Conservation (phyloP, 2,329 filamentous ascomycete genomes). For the Paraphaeosphaeria minitans region DNA sequence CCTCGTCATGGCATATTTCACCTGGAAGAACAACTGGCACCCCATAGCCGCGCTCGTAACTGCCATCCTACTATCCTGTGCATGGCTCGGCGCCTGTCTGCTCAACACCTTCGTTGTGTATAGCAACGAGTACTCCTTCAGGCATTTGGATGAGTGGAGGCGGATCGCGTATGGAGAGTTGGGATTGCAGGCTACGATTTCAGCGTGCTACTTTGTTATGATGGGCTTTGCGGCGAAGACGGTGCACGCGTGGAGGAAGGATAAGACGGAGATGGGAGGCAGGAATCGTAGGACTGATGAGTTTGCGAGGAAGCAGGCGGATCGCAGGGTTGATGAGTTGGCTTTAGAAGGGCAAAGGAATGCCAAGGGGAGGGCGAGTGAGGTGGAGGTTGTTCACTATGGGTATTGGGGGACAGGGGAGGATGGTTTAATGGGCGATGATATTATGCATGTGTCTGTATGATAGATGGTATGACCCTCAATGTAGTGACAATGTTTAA, state of each 20-base stretch:
- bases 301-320: background rate
- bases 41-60: constrained; percentile 12
- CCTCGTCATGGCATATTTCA: background rate
- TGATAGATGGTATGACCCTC: background rate
- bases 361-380: background rate
- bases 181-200: constrained; percentile 5
- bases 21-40: constrained; percentile 7
- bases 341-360: background rate
- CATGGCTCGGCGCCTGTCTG: background rate
- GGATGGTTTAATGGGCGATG: background rate
- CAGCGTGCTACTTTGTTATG: constrained; percentile 8
- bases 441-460: background rate
- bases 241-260: constrained; percentile 11
- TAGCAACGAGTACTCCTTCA: constrained; percentile 8
- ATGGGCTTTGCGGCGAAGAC: constrained; percentile 11
- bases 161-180: constrained; percentile 4
- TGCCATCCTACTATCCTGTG: background rate
- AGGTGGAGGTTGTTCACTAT: background rate
- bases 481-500: background rate
- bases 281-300: background rate
- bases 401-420: background rate
- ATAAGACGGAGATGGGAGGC: background rate
- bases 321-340: constrained; percentile 1
- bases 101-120: background rate
- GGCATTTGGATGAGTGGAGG: constrained; percentile 1